Evolutionary conservation across 345 rosid genomes (phyloP).

Genomic region (Bretschneidera sinensis): DNA sequence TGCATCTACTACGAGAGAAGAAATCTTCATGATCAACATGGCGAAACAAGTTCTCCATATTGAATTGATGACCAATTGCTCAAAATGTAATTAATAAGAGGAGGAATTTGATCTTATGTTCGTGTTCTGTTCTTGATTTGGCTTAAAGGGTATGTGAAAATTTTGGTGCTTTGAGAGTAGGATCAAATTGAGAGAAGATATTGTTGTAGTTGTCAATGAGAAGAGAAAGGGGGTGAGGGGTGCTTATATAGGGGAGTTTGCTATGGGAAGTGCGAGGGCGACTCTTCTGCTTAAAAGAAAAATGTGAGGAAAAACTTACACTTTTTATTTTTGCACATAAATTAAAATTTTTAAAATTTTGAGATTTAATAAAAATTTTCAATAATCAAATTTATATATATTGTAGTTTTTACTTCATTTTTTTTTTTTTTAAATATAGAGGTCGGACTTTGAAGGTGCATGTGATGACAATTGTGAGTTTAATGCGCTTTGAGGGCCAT

Average conservation of each 20-base stretch:
- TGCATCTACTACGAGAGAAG: constrained; percentile 42
- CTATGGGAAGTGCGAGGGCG: too few species aligned
- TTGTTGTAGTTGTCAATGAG: constrained; percentile 8
- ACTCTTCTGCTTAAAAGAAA: too few species aligned
- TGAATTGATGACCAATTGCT: constrained; percentile 21
- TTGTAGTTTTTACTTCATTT: too few species aligned
- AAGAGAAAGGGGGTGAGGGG: background rate
- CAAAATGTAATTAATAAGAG: background rate
- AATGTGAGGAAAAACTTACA: too few species aligned
- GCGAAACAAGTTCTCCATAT: constrained; percentile 44
- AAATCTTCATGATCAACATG: constrained; percentile 38
- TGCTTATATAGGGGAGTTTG: constrained; percentile 31
- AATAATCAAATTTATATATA: too few species aligned
- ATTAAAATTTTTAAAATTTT: too few species aligned
- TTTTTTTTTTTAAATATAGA: too few species aligned
- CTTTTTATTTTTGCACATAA: too few species aligned
- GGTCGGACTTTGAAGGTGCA: too few species aligned
- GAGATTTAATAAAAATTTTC: too few species aligned
- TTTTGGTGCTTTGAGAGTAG: background rate
- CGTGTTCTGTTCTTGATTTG: background rate
- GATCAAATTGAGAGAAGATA: background rate
- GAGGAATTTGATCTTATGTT: too few species aligned
- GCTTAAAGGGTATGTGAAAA: background rate
- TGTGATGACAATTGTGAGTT: constrained; percentile 12
- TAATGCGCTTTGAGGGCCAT: too few species aligned